Percentiles rank a stretch among this genome's conserved stretches.
These are phyloP conservation scores for Pythium grandisporangium DNA, from an alignment of 352 stramenopile genomes.

Conservation along the genomic window DNA sequence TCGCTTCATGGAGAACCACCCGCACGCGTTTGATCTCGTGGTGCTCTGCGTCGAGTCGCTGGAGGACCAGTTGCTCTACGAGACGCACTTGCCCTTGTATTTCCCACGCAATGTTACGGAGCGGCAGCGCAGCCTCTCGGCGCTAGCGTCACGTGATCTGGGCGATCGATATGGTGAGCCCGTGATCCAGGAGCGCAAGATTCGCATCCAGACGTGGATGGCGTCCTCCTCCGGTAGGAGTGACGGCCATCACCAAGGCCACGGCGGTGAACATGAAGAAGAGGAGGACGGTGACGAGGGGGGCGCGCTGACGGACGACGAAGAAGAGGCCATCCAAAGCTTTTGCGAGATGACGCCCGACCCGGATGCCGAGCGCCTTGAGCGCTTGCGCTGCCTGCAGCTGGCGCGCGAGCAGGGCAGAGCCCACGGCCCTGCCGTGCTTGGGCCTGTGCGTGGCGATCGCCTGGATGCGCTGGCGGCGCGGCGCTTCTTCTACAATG, in stretches of 20 bases:
- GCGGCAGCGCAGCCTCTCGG: slow-evolving; percentile 10
- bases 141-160: slow-evolving; percentile 27
- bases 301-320: slow-evolving; percentile 17
- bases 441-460: slow-evolving; percentile 35
- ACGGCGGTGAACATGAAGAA: slow-evolving; percentile 1
- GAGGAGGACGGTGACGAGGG: slow-evolving; percentile 13
- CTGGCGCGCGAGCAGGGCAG: slow-evolving; percentile 24
- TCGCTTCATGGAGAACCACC: slow-evolving; percentile 72
- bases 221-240: too few relatives aligned
- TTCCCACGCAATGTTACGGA: slow-evolving; percentile 47
- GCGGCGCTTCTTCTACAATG: slow-evolving; percentile 56
- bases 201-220: slow-evolving; percentile 39
- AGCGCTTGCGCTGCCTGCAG: slow-evolving; percentile 25
- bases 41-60: slow-evolving; percentile 58
- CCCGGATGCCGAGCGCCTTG: slow-evolving; percentile 43
- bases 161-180: slow-evolving; percentile 68
- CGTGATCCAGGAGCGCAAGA: slow-evolving; percentile 75
- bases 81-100: slow-evolving; percentile 58
- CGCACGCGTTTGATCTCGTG: slow-evolving; percentile 40
- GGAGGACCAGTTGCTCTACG: slow-evolving; percentile 55
- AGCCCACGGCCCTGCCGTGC: slow-evolving; percentile 22
- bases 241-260: too few relatives aligned
- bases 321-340: slow-evolving; percentile 31
- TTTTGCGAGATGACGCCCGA: slow-evolving; percentile 54
- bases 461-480: slow-evolving; percentile 49